Base-by-base conservation (phyloP, 257 asterid species). In the Solanum ahanhuiri region DNA sequence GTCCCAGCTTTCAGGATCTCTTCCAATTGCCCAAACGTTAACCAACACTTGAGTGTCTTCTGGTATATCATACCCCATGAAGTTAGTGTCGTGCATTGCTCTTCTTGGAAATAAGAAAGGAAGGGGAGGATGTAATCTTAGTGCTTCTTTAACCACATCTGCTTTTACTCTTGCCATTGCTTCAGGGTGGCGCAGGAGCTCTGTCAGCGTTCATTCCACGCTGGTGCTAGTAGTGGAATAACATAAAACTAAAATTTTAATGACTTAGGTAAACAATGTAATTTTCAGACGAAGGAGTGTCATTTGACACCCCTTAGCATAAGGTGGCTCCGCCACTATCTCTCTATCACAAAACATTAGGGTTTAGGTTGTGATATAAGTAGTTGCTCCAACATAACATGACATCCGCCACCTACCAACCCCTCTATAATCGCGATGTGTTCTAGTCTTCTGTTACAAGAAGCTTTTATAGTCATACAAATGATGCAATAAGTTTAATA, bases 151-250 rank as follows among this genome's bases (percentile, higher is more conserved):
- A 8, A 92, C 90, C 0, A 90, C 93, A 9, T 93, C 94, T 30
- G 85, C 89, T 51, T 92, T 87, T 1, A 91, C 91, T 90, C 86
- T 89, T 31, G 33, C 51, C 95, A 92, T 91, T 63, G 81, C 83
- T 22, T 85, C 90, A 8, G 95, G 95, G 88, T 93, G 89, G 77
- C 85, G 81, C 12, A 93, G 92, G 23, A 94, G 94, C 91, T 94
- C 98, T 8, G 90, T 92, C 91, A 93, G 87, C 2, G 92, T 92
- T 92, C 98, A 94, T 43, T 94, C 96, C 4, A 77, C 82, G 22
- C 86, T 87, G 91, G 92, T 89, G 88, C 93, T 94, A 28, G 94
- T 93, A 20, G 97, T 93, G 54, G 39, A 1, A 48, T 87, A 57
- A 60, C 30, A 77, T 83, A 17, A 20, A 35, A 9, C 45, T 9